These are phyloP conservation scores for Pelargonium citronellum DNA, from an alignment of 441 rosid species.

Conservation along the genomic window DNA sequence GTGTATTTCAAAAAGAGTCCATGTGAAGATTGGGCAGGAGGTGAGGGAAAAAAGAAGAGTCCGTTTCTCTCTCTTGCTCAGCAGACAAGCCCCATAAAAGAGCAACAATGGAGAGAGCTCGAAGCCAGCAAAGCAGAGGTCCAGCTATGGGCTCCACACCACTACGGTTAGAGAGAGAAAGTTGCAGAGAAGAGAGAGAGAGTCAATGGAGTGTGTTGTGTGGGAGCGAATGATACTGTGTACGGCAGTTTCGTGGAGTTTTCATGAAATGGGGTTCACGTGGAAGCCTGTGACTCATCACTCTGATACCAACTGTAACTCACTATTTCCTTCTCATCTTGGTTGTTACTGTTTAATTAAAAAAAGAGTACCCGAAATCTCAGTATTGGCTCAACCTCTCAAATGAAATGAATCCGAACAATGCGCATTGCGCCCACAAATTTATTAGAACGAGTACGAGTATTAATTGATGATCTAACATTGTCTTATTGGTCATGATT, in stretches of 20 bases:
- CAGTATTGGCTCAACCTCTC: too few species aligned
- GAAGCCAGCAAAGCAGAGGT: constrained; percentile 74
- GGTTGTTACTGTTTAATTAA: background rate
- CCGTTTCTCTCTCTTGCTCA: constrained; percentile 17
- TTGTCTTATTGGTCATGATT: too few species aligned
- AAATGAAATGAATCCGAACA: too few species aligned
- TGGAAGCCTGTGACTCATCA: background rate
- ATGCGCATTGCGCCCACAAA: too few species aligned
- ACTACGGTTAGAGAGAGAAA: constrained; percentile 10
- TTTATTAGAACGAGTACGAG: too few species aligned
- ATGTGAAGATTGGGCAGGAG: constrained; percentile 19
- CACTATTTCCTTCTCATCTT: background rate
- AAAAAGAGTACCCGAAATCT: too few species aligned
- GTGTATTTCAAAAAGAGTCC: background rate
- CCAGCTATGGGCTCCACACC: constrained; percentile 69
- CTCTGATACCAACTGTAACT: background rate
- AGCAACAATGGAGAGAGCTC: constrained; percentile 57
- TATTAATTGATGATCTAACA: too few species aligned
- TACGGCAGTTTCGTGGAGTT: background rate
- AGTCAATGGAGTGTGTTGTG: constrained; percentile 1
- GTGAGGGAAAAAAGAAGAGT: background rate
- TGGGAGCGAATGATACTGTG: background rate
- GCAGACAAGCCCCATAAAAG: constrained; percentile 66
- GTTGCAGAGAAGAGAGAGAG: background rate
- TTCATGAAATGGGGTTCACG: constrained; percentile 6